Base-by-base conservation (phyloP, 2,329 filamentous ascomycete species). In the Colletotrichum sp. region DNA sequence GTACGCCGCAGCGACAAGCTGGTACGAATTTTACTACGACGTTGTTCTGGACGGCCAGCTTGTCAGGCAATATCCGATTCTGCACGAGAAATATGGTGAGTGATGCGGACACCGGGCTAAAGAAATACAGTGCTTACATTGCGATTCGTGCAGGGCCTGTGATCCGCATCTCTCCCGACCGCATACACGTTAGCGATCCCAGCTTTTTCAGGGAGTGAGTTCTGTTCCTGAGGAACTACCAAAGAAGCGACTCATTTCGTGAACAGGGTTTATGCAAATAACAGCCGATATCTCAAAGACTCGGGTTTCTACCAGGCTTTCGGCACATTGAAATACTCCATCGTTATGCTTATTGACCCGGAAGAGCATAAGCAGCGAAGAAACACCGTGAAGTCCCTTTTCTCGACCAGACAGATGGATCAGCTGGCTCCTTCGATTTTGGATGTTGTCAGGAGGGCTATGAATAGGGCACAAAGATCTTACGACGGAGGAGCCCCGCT, bases 11-110 rank as follows among this genome's bases (percentile, higher is more conserved):
- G 60, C 80, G 12, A 79, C 80, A 0, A 74, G 77, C 9, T 77
- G 77, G 55, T 81, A 82, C 26, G 82, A 84, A 63, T 82, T 78
- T 8, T 84, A 71, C 16, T 62, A 71, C 7, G 69, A 71, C 34
- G 69, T 71, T 3, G 55, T 71, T 55, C 69, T 71, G 36, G 36
- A 71, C 12, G 69, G 69, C 3, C 34, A 71, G 24, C 64, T 52
- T 16, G 44, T 71, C 16, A 65, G 28, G 16, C 24, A 71, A 16
- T 71, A 71, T 5, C 69, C 69, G 8, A 30, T 16, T 6, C 69
- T 71, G 21, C 69, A 71, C 8, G 59, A 59, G 7, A 71, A 71
- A 21, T 68, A 68, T 26, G 65, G 65, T 68, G 28, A 68, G 65
- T 6, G 9, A 13, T 28, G n/a, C 30, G 7, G 8, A 8, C 26